Base-by-base conservation (phyloP, 1,284 basidiomycete species). In the Clitocybe nebularis region DNA sequence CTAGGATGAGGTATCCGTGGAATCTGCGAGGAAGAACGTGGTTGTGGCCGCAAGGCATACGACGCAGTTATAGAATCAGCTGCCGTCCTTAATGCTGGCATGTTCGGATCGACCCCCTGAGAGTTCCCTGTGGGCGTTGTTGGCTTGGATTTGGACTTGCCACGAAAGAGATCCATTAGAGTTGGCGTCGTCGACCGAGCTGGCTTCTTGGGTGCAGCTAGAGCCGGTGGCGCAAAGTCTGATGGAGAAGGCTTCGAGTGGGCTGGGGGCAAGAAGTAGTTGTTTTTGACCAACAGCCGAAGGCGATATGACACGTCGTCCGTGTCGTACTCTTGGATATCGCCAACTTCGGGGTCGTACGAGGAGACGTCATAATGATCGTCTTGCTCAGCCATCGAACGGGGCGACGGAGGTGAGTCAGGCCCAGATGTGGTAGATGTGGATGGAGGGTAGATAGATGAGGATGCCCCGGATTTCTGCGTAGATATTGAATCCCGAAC, bases 251-350 rank as follows among this genome's bases (percentile, higher is more conserved):
- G 87, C 56, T 90, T 90, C 28, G 79, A 72, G 55, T 90, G 87
- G 0, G 88, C 87, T 8, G 87, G 88, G 4, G 87, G 87, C 28
- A 90, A 76, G 57, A 86, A 90, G 57, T 90, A 90, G 55, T 72
- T 88, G 64, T 90, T 90, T 59, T 83, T 85, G 43, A 90, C 80
- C 32, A 90, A 75, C 38, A 90, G 71, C 32, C 80, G 80, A 13
- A 90, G 75, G 19, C 87, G 82, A 63, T 88, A 85, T 17, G 85
- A 81, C 24, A 90, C 86, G 55, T 90, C 87, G 60, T 90, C 88
- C 13, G 75, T 71, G 53, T 87, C 80, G 55, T 83, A 84, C 36
- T 75, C 74, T 41, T 77, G 67, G 28, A 72, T 61, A 36, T 80
- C 69, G 50, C 74, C 73, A 25, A 76, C 65, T 10, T 68, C 68